These are phyloP conservation scores for Fonsecaea nubica DNA, from an alignment of 2,329 filamentous ascomycete genomes.

Conservation along the genomic window DNA sequence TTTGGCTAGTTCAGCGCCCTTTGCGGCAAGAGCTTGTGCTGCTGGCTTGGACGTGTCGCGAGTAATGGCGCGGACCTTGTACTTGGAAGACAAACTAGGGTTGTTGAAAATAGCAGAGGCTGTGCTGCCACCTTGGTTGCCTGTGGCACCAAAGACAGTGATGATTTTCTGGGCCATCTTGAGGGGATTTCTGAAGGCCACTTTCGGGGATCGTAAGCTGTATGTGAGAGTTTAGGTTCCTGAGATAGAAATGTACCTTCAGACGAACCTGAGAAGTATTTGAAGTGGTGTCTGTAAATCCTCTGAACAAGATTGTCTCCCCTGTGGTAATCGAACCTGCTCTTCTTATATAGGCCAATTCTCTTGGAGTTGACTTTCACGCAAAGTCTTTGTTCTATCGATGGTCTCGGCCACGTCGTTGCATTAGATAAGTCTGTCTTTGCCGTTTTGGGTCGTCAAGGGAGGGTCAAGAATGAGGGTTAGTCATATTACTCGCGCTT, in stretches of 20 bases:
- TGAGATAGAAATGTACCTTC: not conserved
- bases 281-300: not conserved
- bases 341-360: not conserved
- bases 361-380: not conserved
- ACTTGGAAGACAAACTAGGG: conserved; percentile 53
- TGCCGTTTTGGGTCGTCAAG: conserved; percentile 13
- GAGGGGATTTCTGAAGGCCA: conserved; percentile 20
- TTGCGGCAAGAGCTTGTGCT: conserved; percentile 42
- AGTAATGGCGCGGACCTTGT: conserved; percentile 59
- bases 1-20: conserved; percentile 46
- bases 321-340: not conserved
- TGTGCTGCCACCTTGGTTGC: conserved; percentile 59
- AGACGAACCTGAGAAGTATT: not conserved
- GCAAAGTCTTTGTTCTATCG: not conserved
- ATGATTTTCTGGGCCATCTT: conserved; percentile 45
- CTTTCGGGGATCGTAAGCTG: not conserved
- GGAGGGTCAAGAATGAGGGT: conserved; percentile 4
- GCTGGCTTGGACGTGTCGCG: conserved; percentile 50
- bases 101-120: conserved; percentile 56
- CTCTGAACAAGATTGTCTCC: not conserved
- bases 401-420: not conserved
- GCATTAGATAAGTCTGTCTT: conserved; percentile 9
- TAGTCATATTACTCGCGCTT: conserved; percentile 34
- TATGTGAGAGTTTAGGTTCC: not conserved
- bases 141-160: conserved; percentile 60